Percentiles rank a stretch among this genome's conserved stretches.
Conservation (phyloP, 169 alveolate genomes). For the Eimeria zaria region DNA sequence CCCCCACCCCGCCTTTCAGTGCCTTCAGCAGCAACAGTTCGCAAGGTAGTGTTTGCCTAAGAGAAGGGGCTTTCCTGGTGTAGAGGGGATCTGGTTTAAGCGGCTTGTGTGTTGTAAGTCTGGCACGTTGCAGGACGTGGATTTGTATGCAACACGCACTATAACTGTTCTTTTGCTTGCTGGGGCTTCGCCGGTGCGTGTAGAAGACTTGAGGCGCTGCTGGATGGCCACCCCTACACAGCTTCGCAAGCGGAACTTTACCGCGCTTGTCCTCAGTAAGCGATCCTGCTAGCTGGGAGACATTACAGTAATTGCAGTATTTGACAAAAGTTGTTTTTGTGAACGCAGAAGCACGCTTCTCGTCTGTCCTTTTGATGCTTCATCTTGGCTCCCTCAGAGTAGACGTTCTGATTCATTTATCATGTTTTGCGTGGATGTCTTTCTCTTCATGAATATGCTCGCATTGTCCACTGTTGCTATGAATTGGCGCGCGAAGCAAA, state of each 20-base stretch:
- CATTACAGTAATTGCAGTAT: too few species aligned
- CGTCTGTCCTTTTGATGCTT: background rate
- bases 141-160: conserved; percentile 37
- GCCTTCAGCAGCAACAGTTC: background rate
- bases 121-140: background rate
- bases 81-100: background rate
- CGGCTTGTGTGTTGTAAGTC: background rate
- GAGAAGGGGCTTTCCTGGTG: background rate
- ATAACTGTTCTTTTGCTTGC: conserved; percentile 35
- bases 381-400: background rate
- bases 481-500: too few species aligned
- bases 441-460: background rate
- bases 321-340: background rate
- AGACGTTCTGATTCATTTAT: too few species aligned
- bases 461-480: background rate
- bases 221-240: conserved; percentile 58
- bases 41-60: background rate
- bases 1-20: too few species aligned
- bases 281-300: background rate
- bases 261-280: conserved; percentile 21
- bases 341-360: background rate
- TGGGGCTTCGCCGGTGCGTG: conserved; percentile 42
- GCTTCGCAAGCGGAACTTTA: conserved; percentile 34
- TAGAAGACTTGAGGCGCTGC: conserved; percentile 54
- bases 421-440: background rate